Base-by-base conservation (phyloP, 768 basidiomycete species). In the Macrolepiota albuminosa region DNA sequence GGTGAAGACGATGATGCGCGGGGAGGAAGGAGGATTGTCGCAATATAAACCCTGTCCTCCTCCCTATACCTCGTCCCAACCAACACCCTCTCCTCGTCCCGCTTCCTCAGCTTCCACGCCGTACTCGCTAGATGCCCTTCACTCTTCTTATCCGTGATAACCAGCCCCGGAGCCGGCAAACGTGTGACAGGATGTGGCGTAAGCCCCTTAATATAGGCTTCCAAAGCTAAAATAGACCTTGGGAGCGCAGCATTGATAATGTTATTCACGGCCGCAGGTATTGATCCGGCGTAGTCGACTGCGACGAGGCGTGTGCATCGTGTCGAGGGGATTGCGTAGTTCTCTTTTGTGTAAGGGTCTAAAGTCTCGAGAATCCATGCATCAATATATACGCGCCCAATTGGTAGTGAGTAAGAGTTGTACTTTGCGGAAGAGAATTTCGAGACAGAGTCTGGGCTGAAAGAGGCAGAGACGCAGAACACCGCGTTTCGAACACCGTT, bases 291-390 rank as follows among this genome's bases (percentile, higher is more conserved):
- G 68, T 88, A 93, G 71, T 98, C 95, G 60, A 95, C 81, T 1
- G 91, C 89, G 3, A 91, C 84, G 43, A 96, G 77, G 58, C 91
- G 81, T 47, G 90, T 94, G 71, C 93, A 95, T 50, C 89, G 75
- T 42, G 95, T 93, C 4, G 94, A 97, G 1, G 95, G 97, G 48
- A 98, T 96, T 13, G 93, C 84, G 68, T 94, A 96, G 63, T 93
- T 93, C 72, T 96, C 94, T 61, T 87, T 88, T 26, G 93, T 89
- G 61, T 98, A 98, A 0, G 95, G 95, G 68, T 98, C 96, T 50
- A 98, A 82, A 4, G 96, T 98, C 76, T 99, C 95, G 66, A 97
- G 73, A 36, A 96, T 86, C 97, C 97, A 99, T 2, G 91, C 96
- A 67, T 98, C 95, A 6, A 99, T 75, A 64, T 91, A 87, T 37